phyloP scores from a whole-genome alignment of 371 early-diverging fungal genomes.

The Phascolomyces articulosus region DNA sequence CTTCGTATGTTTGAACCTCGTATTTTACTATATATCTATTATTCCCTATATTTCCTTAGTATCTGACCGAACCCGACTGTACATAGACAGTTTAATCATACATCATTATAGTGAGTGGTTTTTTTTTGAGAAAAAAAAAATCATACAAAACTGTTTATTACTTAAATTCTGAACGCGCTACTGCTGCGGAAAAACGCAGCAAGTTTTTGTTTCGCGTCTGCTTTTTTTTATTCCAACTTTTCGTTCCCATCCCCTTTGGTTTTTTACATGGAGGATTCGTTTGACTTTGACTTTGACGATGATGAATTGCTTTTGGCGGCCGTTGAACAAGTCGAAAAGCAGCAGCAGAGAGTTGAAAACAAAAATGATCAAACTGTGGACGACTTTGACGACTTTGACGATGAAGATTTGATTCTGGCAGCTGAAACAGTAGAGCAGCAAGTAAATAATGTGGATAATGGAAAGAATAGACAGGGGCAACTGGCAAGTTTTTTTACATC shows the following conservation, averaged over 20 bases:
- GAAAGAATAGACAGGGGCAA: neutral
- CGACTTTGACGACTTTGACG: slow-evolving; percentile 16
- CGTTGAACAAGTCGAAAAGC: slow-evolving; percentile 7
- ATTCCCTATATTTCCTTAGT: too few species aligned
- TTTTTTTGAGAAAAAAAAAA: too few species aligned
- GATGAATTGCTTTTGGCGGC: slow-evolving; percentile 10
- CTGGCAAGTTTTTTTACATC: slow-evolving; percentile 4
- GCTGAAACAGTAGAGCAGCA: slow-evolving; percentile 19
- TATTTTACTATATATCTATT: too few species aligned
- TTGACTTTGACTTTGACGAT: slow-evolving; percentile 12
- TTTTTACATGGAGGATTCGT: neutral
- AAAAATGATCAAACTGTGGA: slow-evolving; percentile 7
- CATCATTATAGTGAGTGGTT: too few species aligned
- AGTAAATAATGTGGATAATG: neutral
- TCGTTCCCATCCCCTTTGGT: too few species aligned
- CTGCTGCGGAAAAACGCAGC: neutral
- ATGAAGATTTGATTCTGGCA: slow-evolving; percentile 14
- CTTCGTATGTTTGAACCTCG: too few species aligned
- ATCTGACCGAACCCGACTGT: too few species aligned
- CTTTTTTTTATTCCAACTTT: neutral
- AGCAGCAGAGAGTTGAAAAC: slow-evolving; percentile 1
- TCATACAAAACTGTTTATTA: too few species aligned
- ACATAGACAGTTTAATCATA: too few species aligned
- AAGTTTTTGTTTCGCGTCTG: neutral
- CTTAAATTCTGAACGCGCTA: too few species aligned